Evolutionary conservation across 306 rosid genomes (phyloP).

Genomic region (Quercus cerris): DNA sequence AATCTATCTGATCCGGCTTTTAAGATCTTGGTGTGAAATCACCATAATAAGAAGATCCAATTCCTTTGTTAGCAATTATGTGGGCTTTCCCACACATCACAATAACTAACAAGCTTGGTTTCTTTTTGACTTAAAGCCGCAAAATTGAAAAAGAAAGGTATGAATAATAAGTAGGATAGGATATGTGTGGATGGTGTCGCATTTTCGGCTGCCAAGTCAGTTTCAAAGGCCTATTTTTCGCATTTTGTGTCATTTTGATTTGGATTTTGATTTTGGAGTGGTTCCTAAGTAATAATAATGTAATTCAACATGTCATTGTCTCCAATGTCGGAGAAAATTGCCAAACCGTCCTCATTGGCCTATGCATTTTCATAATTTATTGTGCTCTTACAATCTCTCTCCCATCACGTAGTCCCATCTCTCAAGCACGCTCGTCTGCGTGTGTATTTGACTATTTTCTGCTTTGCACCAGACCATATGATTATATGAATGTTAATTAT

Average conservation of each 20-base stretch:
- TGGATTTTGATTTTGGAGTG: not conserved
- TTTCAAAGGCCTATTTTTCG: slow-evolving; percentile 10
- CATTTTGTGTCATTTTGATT: not conserved
- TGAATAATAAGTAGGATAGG: slow-evolving; percentile 14
- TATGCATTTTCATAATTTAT: not conserved
- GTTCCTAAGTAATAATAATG: slow-evolving; percentile 15
- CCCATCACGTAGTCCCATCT: not conserved
- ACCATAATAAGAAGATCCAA: too few species aligned
- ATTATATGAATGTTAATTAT: too few species aligned
- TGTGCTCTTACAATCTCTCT: not conserved
- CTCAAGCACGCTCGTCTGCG: too few species aligned
- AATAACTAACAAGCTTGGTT: too few species aligned
- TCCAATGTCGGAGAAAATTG: slow-evolving; percentile 13
- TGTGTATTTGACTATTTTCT: not conserved
- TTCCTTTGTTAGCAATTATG: too few species aligned
- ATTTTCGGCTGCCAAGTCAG: slow-evolving; percentile 36
- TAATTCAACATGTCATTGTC: slow-evolving; percentile 45
- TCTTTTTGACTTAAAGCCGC: too few species aligned
- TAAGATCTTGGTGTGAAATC: too few species aligned
- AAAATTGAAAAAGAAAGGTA: not conserved
- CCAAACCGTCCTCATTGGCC: slow-evolving; percentile 36
- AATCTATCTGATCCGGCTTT: too few species aligned
- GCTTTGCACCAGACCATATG: too few species aligned
- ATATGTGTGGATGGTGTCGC: slow-evolving; percentile 35
- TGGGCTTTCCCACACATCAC: too few species aligned